These are phyloP conservation scores for Corchorus capsularis DNA, from an alignment of 345 rosid genomes.

Conservation along the genomic window DNA sequence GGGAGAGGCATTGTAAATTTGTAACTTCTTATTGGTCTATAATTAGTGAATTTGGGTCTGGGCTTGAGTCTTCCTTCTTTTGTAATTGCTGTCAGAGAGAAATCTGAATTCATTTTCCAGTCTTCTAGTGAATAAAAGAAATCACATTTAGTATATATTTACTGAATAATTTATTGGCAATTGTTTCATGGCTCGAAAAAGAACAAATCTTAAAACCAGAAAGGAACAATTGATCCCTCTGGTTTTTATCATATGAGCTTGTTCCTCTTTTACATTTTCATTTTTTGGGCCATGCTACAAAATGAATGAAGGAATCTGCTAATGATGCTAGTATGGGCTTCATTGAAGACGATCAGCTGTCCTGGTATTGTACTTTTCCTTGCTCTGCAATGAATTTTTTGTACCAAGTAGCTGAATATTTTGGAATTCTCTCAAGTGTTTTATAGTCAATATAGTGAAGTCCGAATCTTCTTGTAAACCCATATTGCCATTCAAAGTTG, in stretches of 20 bases:
- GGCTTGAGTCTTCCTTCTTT: background rate
- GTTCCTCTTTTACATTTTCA: too few species aligned
- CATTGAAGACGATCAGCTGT: background rate
- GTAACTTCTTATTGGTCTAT: background rate
- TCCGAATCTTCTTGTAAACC: conserved; percentile 58
- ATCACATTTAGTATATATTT: too few species aligned
- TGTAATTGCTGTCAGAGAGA: too few species aligned
- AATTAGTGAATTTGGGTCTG: background rate
- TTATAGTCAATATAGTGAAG: conserved; percentile 54
- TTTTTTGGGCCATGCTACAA: background rate
- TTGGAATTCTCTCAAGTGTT: conserved; percentile 59
- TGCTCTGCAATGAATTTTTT: conserved; percentile 43
- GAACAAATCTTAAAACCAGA: background rate
- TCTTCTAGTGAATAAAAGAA: too few species aligned
- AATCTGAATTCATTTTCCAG: too few species aligned
- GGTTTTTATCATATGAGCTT: background rate
- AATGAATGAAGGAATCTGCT: background rate
- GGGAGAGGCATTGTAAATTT: background rate
- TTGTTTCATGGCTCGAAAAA: background rate
- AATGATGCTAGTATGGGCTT: too few species aligned
- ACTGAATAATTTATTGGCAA: too few species aligned
- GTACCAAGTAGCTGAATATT: conserved; percentile 65
- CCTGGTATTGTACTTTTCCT: background rate
- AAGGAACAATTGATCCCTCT: background rate
- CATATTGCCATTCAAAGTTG: conserved; percentile 68